Evolutionary conservation across 257 asterid genomes (phyloP).

Genomic region (Leonotis leonurus): DNA sequence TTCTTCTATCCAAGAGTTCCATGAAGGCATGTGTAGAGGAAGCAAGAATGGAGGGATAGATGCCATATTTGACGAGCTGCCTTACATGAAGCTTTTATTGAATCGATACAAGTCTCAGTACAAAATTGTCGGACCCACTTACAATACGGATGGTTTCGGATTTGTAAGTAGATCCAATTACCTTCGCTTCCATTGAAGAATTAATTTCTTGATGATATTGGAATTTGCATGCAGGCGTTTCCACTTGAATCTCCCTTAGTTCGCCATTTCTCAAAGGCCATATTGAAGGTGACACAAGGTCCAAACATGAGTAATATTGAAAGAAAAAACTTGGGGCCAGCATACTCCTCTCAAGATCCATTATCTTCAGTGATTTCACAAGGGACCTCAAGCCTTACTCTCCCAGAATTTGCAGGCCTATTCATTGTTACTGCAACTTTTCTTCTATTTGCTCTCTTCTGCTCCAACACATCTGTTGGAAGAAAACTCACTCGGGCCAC

Average conservation of each 20-base stretch:
- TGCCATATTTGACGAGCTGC: conserved; percentile 41
- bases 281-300: conserved; percentile 34
- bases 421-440: conserved; percentile 31
- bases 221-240: conserved; percentile 41
- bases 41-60: conserved; percentile 41
- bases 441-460: conserved; percentile 27
- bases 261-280: conserved; percentile 38
- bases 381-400: conserved; percentile 22
- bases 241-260: conserved; percentile 29
- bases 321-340: conserved; percentile 33
- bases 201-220: too few species aligned
- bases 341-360: conserved; percentile 27
- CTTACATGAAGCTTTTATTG: conserved; percentile 37
- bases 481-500: not conserved
- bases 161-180: conserved; percentile 28
- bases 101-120: conserved; percentile 26
- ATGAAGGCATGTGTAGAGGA: conserved; percentile 31
- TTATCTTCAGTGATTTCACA: conserved; percentile 19
- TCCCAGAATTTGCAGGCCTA: conserved; percentile 39
- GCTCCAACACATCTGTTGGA: conserved; percentile 27
- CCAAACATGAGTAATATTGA: conserved; percentile 21
- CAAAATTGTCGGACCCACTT: conserved; percentile 38
- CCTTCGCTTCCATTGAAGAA: too few species aligned
- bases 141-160: conserved; percentile 44
- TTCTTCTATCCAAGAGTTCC: not conserved